Percentiles rank a stretch among this genome's conserved stretches.
phyloP scores from a whole-genome alignment of 1,139 yeast genomes.

The Taphrina deformans region DNA sequence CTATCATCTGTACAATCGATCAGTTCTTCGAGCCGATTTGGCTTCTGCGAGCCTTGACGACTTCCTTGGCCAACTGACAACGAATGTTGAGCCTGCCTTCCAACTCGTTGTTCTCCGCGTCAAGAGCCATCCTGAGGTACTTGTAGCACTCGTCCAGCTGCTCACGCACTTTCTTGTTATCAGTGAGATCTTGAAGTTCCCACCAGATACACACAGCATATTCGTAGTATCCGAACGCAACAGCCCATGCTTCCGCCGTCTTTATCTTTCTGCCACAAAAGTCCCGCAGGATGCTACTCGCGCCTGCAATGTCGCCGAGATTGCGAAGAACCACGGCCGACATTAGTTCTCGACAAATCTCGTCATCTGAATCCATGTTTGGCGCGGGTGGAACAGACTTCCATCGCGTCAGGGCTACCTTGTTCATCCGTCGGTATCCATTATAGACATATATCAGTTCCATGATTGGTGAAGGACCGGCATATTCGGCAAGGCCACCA shows the following conservation, averaged over 20 bases:
- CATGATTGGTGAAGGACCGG: slow-evolving; percentile 82
- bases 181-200: slow-evolving; percentile 9
- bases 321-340: slow-evolving; percentile 34
- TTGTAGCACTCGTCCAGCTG: slow-evolving; percentile 28
- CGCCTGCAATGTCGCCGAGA: slow-evolving; percentile 2
- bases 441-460: slow-evolving; percentile 90
- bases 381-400: slow-evolving; percentile 20
- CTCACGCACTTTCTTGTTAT: neutral
- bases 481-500: slow-evolving; percentile 62
- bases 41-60: slow-evolving; percentile 18
- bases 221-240: slow-evolving; percentile 34
- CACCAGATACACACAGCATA: slow-evolving; percentile 32
- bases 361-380: slow-evolving; percentile 30
- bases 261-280: slow-evolving; percentile 9
- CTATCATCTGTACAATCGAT: neutral
- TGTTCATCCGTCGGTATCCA: slow-evolving; percentile 77
- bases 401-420: slow-evolving; percentile 11
- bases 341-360: slow-evolving; percentile 23
- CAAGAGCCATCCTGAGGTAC: slow-evolving; percentile 30
- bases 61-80: slow-evolving; percentile 33
- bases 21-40: neutral
- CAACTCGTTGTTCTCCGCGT: slow-evolving; percentile 32
- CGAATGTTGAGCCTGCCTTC: slow-evolving; percentile 35
- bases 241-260: slow-evolving; percentile 32
- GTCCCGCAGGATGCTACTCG: slow-evolving; percentile 10